Evolutionary conservation across 192 early-diverging fungal genomes (phyloP).

Genomic region (Diversispora eburnea): DNA sequence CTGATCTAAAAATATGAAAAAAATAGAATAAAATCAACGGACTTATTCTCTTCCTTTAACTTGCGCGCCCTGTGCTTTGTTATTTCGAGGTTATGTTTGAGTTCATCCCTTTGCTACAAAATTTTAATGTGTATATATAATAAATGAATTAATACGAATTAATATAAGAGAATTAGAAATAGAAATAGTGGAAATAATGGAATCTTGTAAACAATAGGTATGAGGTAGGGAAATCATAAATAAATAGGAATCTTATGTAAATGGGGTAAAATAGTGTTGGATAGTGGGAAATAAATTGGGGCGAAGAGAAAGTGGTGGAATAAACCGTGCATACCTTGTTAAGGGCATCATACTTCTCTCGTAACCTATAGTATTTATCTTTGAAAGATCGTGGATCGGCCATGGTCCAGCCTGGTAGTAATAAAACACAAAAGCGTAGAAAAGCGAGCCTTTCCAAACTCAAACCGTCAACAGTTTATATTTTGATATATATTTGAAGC

Average conservation of each 20-base stretch:
- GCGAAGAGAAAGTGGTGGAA: too few relatives aligned
- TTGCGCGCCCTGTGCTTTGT: constrained; percentile 19
- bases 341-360: constrained; percentile 21
- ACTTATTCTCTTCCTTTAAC: constrained; percentile 30
- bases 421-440: not conserved
- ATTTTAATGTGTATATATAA: not conserved
- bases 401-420: constrained; percentile 17
- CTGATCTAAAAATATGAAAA: not conserved
- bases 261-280: too few relatives aligned
- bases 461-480: not conserved
- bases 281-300: too few relatives aligned
- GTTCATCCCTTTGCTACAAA: constrained; percentile 24
- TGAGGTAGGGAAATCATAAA: not conserved
- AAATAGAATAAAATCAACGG: not conserved
- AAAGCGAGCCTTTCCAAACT: not conserved
- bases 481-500: not conserved
- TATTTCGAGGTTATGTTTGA: constrained; percentile 23
- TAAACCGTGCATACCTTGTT: constrained; percentile 11
- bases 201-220: not conserved
- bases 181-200: not conserved
- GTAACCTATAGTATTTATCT: constrained; percentile 28
- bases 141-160: not conserved
- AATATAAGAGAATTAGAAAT: not conserved
- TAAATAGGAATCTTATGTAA: not conserved
- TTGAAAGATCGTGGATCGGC: constrained; percentile 26